These are phyloP conservation scores for Coleophoma cylindrospora DNA, from an alignment of 2,329 filamentous ascomycete species.

Conservation along the genomic window DNA sequence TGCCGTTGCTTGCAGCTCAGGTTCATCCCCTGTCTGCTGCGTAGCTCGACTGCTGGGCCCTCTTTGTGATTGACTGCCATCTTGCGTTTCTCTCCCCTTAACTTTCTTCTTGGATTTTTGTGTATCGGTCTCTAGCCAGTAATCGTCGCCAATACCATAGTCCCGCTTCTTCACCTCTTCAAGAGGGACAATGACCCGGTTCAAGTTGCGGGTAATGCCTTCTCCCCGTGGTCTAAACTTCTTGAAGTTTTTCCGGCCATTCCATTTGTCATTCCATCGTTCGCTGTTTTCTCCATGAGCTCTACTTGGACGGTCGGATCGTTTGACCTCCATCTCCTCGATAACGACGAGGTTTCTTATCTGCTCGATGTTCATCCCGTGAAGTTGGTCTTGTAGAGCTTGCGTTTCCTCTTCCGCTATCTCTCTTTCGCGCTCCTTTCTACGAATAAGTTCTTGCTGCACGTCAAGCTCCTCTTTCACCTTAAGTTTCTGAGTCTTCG, in stretches of 20 bases:
- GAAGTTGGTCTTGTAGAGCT: slow-evolving; percentile 49
- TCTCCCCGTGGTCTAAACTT: slow-evolving; percentile 65
- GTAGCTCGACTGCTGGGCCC: slow-evolving; percentile 1
- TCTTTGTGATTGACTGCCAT: slow-evolving; percentile 3
- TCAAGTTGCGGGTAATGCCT: slow-evolving; percentile 24
- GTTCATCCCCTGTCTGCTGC: slow-evolving; percentile 1
- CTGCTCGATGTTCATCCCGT: slow-evolving; percentile 64
- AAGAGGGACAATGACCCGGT: slow-evolving; percentile 49
- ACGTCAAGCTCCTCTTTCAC: slow-evolving; percentile 50
- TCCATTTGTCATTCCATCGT: slow-evolving; percentile 86
- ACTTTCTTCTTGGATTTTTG: slow-evolving; percentile 26
- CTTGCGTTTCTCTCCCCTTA: slow-evolving; percentile 10
- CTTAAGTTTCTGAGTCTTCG: slow-evolving; percentile 22
- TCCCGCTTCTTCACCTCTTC: slow-evolving; percentile 55
- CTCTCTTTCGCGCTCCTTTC: slow-evolving; percentile 61
- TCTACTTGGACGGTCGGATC: slow-evolving; percentile 23
- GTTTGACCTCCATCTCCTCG: slow-evolving; percentile 66
- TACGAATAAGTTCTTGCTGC: slow-evolving; percentile 50
- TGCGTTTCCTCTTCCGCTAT: slow-evolving; percentile 48
- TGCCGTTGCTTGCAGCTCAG: background rate
- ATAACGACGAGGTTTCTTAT: slow-evolving; percentile 72
- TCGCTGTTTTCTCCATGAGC: slow-evolving; percentile 39
- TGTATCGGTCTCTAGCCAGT: slow-evolving; percentile 40
- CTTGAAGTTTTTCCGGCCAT: slow-evolving; percentile 95
- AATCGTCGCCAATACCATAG: slow-evolving; percentile 53